These are phyloP conservation scores for Bisporella sp. DNA, from an alignment of 2,329 filamentous ascomycete species.

Conservation along the genomic window DNA sequence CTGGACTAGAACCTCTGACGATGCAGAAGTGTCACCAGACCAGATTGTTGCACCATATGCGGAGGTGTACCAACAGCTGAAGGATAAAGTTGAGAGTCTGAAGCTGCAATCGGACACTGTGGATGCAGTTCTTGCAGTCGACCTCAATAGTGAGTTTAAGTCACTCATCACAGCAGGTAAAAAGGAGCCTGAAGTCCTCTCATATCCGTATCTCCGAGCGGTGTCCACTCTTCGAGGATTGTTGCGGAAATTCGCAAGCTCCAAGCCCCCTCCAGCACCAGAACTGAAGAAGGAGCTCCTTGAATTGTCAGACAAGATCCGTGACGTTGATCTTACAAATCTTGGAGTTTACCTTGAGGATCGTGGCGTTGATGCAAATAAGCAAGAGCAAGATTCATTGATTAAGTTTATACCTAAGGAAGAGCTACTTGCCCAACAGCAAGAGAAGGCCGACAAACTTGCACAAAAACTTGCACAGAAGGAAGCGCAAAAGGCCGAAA, in stretches of 20 bases:
- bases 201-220: slow-evolving; percentile 47
- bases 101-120: slow-evolving; percentile 42
- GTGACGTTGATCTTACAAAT: slow-evolving; percentile 74
- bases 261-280: slow-evolving; percentile 32
- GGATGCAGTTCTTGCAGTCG: slow-evolving; percentile 34
- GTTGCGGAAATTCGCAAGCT: slow-evolving; percentile 47
- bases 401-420: slow-evolving; percentile 58
- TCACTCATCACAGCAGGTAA: slow-evolving; percentile 37
- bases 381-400: slow-evolving; percentile 57
- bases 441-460: slow-evolving; percentile 53
- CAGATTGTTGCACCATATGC: slow-evolving; percentile 41
- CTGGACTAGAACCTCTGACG: slow-evolving; percentile 38
- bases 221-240: slow-evolving; percentile 54
- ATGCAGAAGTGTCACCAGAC: slow-evolving; percentile 33
- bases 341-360: slow-evolving; percentile 87
- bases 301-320: slow-evolving; percentile 68
- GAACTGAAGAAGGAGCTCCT: slow-evolving; percentile 61
- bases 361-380: slow-evolving; percentile 34
- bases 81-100: slow-evolving; percentile 38
- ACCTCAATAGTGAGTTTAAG: slow-evolving; percentile 41
- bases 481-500: slow-evolving; percentile 40
- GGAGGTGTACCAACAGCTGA: slow-evolving; percentile 37
- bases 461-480: slow-evolving; percentile 56
- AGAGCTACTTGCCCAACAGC: slow-evolving; percentile 49
- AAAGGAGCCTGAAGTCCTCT: slow-evolving; percentile 45